Base-by-base conservation (phyloP, 2,329 filamentous ascomycete genomes). In the Nigrospora osmanthi region DNA sequence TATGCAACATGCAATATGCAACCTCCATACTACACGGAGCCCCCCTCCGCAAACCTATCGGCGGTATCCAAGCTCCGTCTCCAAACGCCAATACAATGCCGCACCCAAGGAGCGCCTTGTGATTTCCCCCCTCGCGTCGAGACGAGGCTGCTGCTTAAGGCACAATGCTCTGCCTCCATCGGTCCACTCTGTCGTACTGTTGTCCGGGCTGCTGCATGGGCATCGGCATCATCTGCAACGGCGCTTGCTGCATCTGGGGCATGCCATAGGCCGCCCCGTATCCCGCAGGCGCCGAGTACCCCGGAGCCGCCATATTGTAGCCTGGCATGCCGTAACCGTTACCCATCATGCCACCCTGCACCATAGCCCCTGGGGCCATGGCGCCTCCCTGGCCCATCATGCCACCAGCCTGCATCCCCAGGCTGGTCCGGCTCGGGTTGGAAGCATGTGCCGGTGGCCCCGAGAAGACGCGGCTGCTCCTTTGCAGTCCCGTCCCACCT, bases 401-500 rank as follows among this genome's bases (percentile, higher is more conserved):
- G 30, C 36, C 42, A 28, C 16, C 38, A 23, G 28, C 28, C 12
- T 35, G 33, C 42, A 43, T 40, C 16, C 38, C 38, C 38, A 40
- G 28, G 35, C 35, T 23, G 23, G 32, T 15, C 23, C 40, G 9
- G 40, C 6, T 13, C 32, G 17, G 19, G 19, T 31, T 35, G 34
- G 34, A 6, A 19, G 40, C 11, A 33, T 28, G 23, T 28, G 23
- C 23, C 5, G 23, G 23, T 10, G 23, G 23, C 23, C 23, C 23
- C 23, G 23, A 28, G 33, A 34, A 34, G 6, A 42, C 40, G 35
- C 33, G 40, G 33, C 33, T 42, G 12, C 30, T 17, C n/a, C 40
- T 15, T 19, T 42, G 19, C 58, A 12, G 52, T 36, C 4, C 56
- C 57, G 3, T 44, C 13, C 75, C 75, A 6, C 67, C 75, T 13